These are phyloP conservation scores for Closterium sp. DNA, from an alignment of 139 green algal genomes.

Conservation along the genomic window DNA sequence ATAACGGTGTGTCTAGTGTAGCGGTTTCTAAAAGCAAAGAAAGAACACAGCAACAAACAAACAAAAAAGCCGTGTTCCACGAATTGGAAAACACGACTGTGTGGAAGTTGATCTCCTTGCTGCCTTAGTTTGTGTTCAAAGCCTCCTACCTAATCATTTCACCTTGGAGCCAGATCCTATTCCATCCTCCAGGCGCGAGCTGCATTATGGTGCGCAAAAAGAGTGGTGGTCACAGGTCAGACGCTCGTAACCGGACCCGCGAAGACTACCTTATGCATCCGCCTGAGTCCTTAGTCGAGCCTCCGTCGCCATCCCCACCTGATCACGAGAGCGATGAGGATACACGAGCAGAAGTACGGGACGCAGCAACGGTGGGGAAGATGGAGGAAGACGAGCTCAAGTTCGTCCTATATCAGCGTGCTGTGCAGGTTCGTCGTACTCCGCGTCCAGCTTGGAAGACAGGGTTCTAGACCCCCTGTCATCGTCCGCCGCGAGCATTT, in stretches of 20 bases:
- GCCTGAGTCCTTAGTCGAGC: not conserved
- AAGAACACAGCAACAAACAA: too few relatives aligned
- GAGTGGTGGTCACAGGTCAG: not conserved
- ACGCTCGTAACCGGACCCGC: not conserved
- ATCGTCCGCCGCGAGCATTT: not conserved
- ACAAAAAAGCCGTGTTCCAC: too few relatives aligned
- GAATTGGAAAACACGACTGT: too few relatives aligned
- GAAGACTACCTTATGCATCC: not conserved
- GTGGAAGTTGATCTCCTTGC: too few relatives aligned
- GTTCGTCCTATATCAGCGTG: constrained; percentile 34
- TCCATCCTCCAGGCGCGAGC: too few relatives aligned
- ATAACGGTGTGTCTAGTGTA: too few relatives aligned
- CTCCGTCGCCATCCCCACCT: not conserved
- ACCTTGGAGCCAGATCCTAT: too few relatives aligned
- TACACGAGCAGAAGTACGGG: not conserved
- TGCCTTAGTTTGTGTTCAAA: too few relatives aligned
- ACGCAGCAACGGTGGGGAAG: not conserved
- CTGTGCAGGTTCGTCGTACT: constrained; percentile 35
- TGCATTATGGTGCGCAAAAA: not conserved
- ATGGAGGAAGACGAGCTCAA: not conserved
- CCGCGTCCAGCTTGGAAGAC: not conserved
- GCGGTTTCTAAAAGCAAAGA: too few relatives aligned
- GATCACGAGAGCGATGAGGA: not conserved
- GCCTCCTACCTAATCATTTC: too few relatives aligned
- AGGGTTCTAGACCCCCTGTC: not conserved